Evolutionary conservation across 1,139 yeast species (phyloP).

Genomic region (Meyerozyma guilliermondii): DNA sequence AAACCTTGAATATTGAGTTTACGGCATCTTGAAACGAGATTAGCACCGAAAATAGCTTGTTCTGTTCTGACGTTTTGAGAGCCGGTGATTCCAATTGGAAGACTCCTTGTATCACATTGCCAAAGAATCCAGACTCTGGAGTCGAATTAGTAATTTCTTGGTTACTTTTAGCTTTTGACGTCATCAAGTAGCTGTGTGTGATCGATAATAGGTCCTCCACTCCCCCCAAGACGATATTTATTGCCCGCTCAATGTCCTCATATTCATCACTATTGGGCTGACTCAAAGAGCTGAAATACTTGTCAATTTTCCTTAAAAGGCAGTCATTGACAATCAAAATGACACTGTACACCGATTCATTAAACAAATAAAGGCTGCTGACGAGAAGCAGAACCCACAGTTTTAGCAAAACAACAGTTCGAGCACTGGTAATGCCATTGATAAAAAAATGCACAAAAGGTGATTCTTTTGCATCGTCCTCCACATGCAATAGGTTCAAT

Average conservation of each 20-base stretch:
- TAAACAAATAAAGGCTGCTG: constrained; percentile 42
- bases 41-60: constrained; percentile 50
- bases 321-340: constrained; percentile 46
- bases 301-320: constrained; percentile 41
- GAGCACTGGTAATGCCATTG: constrained; percentile 32
- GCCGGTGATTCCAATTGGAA: constrained; percentile 74
- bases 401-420: constrained; percentile 37
- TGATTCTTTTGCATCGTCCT: constrained; percentile 27
- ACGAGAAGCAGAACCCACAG: constrained; percentile 44
- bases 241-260: constrained; percentile 39
- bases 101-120: constrained; percentile 80
- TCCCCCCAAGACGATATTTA: constrained; percentile 56
- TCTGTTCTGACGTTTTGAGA: constrained; percentile 49
- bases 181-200: constrained; percentile 53
- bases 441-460: constrained; percentile 30
- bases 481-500: constrained; percentile 28
- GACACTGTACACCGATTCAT: constrained; percentile 48
- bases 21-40: constrained; percentile 62
- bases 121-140: constrained; percentile 55
- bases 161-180: constrained; percentile 23
- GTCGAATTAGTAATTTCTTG: constrained; percentile 9
- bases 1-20: constrained; percentile 51
- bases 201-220: constrained; percentile 57
- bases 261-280: constrained; percentile 6
- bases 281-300: constrained; percentile 23